Evolutionary conservation across 495 filamentous ascomycete genomes (phyloP).

Genomic region (Bryoglossum gracile): DNA sequence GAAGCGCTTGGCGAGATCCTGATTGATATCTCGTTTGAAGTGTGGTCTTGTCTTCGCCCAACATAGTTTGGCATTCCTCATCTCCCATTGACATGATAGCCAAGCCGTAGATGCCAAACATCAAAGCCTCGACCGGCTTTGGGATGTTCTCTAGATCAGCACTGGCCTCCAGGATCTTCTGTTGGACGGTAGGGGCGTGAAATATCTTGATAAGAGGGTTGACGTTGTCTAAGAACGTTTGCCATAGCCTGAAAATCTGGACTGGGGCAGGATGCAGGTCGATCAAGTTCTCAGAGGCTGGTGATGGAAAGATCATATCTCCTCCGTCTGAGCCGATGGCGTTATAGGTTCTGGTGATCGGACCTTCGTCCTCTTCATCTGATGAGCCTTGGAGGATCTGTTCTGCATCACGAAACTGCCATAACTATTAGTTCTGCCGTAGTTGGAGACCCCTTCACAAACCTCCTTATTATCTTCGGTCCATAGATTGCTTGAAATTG

Average conservation of each 20-base stretch:
- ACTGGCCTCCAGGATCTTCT: conserved; percentile 39
- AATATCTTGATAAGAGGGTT: conserved; percentile 48
- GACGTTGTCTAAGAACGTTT: conserved; percentile 44
- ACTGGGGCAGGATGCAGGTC: conserved; percentile 19
- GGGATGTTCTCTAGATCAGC: conserved; percentile 35
- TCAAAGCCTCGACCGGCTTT: conserved; percentile 39
- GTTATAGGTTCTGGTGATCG: conserved; percentile 10
- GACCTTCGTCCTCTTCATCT: conserved; percentile 10
- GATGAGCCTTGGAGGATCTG: conserved; percentile 20
- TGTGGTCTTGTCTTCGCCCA: conserved; percentile 34
- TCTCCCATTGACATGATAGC: conserved; percentile 33
- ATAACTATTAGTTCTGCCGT: neutral
- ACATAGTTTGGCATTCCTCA: conserved; percentile 33
- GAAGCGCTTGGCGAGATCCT: conserved; percentile 38
- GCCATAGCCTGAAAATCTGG: conserved; percentile 34
- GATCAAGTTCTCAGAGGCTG: neutral
- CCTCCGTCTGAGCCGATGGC: neutral
- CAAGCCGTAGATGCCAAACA: conserved; percentile 44
- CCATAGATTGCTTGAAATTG: conserved; percentile 16
- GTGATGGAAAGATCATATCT: conserved; percentile 9
- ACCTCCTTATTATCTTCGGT: conserved; percentile 2
- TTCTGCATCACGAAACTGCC: conserved; percentile 11
- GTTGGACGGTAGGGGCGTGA: conserved; percentile 46
- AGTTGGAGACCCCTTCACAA: neutral
- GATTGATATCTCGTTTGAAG: conserved; percentile 37